Base-by-base conservation (phyloP, 805 yeast species). In the Spathaspora gorwiae region DNA sequence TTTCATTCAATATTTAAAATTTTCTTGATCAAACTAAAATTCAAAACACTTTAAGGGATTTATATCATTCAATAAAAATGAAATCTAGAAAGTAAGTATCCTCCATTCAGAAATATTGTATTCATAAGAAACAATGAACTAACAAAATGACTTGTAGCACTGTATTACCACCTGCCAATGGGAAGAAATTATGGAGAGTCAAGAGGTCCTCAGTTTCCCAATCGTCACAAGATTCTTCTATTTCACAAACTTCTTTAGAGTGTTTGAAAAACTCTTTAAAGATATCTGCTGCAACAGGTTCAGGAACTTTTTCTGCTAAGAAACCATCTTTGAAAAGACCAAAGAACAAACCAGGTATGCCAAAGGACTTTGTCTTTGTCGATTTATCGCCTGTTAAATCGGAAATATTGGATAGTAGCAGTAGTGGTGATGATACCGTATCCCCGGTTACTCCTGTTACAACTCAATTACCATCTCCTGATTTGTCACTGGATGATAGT, bases 111-210 rank as follows among this genome's bases (percentile, higher is more conserved):
- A 12, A 10, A 35, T n/a, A n/a, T n/a, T 32, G 35, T 13, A 32
- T 32, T 10, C 26, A 19, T 27, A 5, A 31, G 26, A 13, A 11
- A 8, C n/a, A 31, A 19, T 19, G 24, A 19, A 19, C 24, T 19
- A 19, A 19, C 24, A 19, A 19, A 19, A 19, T 5, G 40, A 13
- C 5, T n/a, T 39, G 10, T 13, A 39, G 41, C 10, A 42, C 40
- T 12, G 44, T 60, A 26, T 51, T 59, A 49, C 75, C 75, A 43
- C 75, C 76, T 39, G 72, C 73, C 47, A 70, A 70, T 53, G 76
- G 76, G 35, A 70, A 64, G 45, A 71, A 70, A 48, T 57, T 70
- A 50, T 71, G 76, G 76, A 66, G 75, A 59, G 73, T 70, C 38
- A 69, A 65, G 53, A 60, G 65, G 48, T 37, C 59, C n/a, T 51